Base-by-base conservation (phyloP, 1,139 yeast species). In the Suhomyces coccinellae region DNA sequence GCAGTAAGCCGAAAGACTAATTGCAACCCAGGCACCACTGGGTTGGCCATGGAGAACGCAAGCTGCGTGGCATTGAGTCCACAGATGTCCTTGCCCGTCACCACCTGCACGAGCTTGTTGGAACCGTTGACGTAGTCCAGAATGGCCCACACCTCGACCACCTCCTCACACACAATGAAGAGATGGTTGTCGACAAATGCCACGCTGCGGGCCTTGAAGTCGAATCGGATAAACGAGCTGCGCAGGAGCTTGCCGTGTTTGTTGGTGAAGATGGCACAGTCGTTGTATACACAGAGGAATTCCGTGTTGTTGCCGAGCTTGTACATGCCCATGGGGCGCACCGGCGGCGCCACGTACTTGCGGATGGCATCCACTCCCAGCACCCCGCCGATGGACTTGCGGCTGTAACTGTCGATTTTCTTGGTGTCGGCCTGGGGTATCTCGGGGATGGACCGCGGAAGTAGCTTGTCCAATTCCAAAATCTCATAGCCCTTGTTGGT, bases 221-320 rank as follows among this genome's bases (percentile, higher is more conserved):
- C 82, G 59, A 86, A 82, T 44, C 79, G 77, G 24, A 88, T 67
- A 31, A 82, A 73, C 31, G 81, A 72, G 15, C 72, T 73, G 27
- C 87, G 69, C 7, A 83, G 75, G 36, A 87, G 66, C 49, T 76
- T 77, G 1, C 96, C 96, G 41, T 75, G 73, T 47, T 80, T 79
- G 61, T 86, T 85, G 48, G 85, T 77, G 52, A 83, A 84, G 3
- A 89, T 69, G 2, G 89, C 93, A 59, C 85, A 82, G 47, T 84
- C 84, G 48, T 79, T 85, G 65, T 87, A 89, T 33, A 87, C 86
- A 41, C 87, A 65, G 7, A 88, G 61, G 46, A 83, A 80, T 47
- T 62, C 66, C 33, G 70, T 62, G 44, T 77, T 73, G 36, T 80
- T 80, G 16, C 74, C 62, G 43, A 82, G 71, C 57, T 83, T 75